Evolutionary conservation across 495 filamentous ascomycete genomes (phyloP), one percentile per base, ranked within the genome.

Genomic region (Massariosphaeria phaeospora): DNA sequence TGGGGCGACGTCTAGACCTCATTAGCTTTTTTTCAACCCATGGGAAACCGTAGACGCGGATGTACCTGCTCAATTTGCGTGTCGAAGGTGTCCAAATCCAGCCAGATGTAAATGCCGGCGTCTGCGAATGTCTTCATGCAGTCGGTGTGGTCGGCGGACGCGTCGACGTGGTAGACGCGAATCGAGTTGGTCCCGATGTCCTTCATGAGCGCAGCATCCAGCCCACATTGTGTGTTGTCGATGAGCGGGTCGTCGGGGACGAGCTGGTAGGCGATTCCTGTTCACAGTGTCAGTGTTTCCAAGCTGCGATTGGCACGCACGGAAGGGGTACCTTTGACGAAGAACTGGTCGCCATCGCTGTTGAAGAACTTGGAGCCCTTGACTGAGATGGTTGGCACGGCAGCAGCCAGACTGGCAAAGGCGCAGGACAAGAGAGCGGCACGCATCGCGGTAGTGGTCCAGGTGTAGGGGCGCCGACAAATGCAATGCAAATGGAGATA

Each of bases 111-210:
- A 65, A 95, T 93, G 24, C 89, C 88, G 48, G 87, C 88, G 63
- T 87, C 84, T 13, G 79, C 84, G 64, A 96, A 79, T 15, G 79
- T 76, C 15, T 76, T 71, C 91, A 96, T 96, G 71, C 91, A 96
- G 31, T 78, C 84, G 50, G 77, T 69, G 69, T 95, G 89, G 61
- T 91, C 75, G 24, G 63, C 78, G 15, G 66, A 64, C 2, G 86
- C 66, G 60, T 91, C 84, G 48, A 94, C 89, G 65, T 94, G 89
- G 69, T 95, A 95, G 38, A 94, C 86, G 38, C 89, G 87, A 64
- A 95, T 91, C 17, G 85, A 74, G 66, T 95, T 95, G 68, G 86
- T 76, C 50, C 88, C 88, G 40, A 95, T 69, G 30, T 81, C 79
- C 63, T 86, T 72, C 89, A 95, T 95, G 48, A 88, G 76, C 15